A percentile compares a stretch with the other conserved stretches of the same genome.
Evolutionary conservation across 2,329 filamentous ascomycete genomes (phyloP).

Genomic region (Phyllosticta citriasiana): DNA sequence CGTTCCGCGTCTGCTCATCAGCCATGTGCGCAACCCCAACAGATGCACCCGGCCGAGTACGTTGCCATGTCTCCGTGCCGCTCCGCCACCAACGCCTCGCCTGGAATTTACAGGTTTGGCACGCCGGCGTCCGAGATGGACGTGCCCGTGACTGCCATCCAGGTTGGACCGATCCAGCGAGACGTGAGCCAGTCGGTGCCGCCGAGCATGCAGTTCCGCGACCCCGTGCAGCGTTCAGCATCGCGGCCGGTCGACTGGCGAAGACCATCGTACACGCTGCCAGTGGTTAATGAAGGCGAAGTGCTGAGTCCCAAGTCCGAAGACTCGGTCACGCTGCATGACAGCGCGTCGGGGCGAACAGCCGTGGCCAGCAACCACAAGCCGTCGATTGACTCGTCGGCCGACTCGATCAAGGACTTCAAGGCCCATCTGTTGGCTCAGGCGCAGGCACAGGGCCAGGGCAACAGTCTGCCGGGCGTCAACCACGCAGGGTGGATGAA

Average conservation of each 20-base stretch:
- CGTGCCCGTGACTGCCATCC: slow-evolving; percentile 64
- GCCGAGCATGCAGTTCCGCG: slow-evolving; percentile 75
- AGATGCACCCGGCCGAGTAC: slow-evolving; percentile 15
- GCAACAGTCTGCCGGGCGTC: slow-evolving; percentile 32
- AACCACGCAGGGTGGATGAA: slow-evolving; percentile 82
- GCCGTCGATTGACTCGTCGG: not conserved
- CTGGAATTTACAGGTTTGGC: slow-evolving; percentile 64
- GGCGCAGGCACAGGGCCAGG: slow-evolving; percentile 21
- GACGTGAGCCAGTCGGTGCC: slow-evolving; percentile 84
- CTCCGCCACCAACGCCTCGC: slow-evolving; percentile 35
- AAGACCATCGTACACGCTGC: slow-evolving; percentile 61
- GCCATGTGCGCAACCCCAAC: slow-evolving; percentile 15
- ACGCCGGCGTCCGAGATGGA: slow-evolving; percentile 89
- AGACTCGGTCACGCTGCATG: slow-evolving; percentile 14
- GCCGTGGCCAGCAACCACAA: not conserved
- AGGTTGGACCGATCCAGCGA: slow-evolving; percentile 61
- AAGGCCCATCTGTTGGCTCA: slow-evolving; percentile 6
- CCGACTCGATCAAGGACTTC: slow-evolving; percentile 12
- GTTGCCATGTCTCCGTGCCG: slow-evolving; percentile 33
- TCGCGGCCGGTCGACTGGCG: slow-evolving; percentile 37
- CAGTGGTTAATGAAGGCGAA: slow-evolving; percentile 57
- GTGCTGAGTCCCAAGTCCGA: slow-evolving; percentile 31
- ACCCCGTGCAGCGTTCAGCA: slow-evolving; percentile 38
- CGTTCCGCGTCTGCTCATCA: slow-evolving; percentile 27
- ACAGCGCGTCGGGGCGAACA: slow-evolving; percentile 7